phyloP scores from a whole-genome alignment of 2,329 filamentous ascomycete species.

The Aspergillus nomiae region DNA sequence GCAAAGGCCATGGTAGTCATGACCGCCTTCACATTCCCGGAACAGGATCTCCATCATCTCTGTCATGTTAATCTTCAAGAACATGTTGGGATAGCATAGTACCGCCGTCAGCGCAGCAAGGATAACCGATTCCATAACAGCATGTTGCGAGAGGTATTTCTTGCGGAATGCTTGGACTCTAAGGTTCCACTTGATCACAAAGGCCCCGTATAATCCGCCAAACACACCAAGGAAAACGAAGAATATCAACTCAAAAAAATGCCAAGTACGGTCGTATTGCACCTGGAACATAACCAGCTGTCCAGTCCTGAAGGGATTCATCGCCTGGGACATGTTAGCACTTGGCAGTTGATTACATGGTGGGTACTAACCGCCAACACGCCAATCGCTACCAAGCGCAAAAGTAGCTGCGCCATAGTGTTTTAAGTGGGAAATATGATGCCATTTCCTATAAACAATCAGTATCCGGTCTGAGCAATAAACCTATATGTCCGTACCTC shows the following conservation, averaged over 20 bases:
- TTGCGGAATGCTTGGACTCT: slow-evolving; percentile 90
- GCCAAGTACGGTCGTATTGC: slow-evolving; percentile 92
- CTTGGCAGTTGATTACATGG: background rate
- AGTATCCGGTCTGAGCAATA: slow-evolving; percentile 12
- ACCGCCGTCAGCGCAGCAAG: slow-evolving; percentile 82
- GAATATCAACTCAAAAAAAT: slow-evolving; percentile 94
- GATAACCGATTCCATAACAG: slow-evolving; percentile 81
- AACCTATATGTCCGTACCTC: slow-evolving; percentile 53
- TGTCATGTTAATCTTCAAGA: slow-evolving; percentile 96
- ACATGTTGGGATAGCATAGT: slow-evolving; percentile 96
- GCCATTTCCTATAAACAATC: slow-evolving; percentile 72
- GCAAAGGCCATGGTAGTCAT: slow-evolving; percentile 89
- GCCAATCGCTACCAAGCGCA: slow-evolving; percentile 94
- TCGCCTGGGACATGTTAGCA: slow-evolving; percentile 55
- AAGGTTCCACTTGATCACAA: slow-evolving; percentile 98
- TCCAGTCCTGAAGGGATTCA: slow-evolving; percentile 97
- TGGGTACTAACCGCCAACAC: slow-evolving; percentile 67
- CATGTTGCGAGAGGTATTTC: slow-evolving; percentile 81
- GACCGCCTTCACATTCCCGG: slow-evolving; percentile 83
- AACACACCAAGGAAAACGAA: slow-evolving; percentile 91
- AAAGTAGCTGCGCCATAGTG: slow-evolving; percentile 97
- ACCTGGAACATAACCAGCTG: slow-evolving; percentile 99
- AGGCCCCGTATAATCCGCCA: slow-evolving; percentile 90
- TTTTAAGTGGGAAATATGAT: slow-evolving; percentile 93
- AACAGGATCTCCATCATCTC: slow-evolving; percentile 99